Base-by-base conservation (phyloP, 768 basidiomycete genomes). In the Ramaria sp. region DNA sequence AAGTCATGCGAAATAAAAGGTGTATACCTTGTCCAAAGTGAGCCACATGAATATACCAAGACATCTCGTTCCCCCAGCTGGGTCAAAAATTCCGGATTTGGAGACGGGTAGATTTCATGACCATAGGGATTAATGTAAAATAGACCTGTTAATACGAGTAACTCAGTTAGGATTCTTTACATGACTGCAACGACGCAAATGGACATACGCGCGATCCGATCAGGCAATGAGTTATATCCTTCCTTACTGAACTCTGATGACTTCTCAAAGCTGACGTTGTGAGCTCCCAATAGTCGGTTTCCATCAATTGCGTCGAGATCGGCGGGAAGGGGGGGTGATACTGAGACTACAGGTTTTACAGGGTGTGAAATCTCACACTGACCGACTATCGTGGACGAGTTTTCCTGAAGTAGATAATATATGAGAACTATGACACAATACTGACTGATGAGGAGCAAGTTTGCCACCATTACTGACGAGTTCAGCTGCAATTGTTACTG, bases 341-440 rank as follows among this genome's bases (percentile, higher is more conserved):
- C n/a, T 27, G 24, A 49, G 15, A 15, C 31, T 45, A 24, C 60
- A 53, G 27, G 65, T 67, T 34, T n/a, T 17, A 37, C 27, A 4
- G 92, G 92, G 68, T 95, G 92, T 2, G 91, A 93, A 62, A 95
- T 93, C 64, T 91, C 87, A 67, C 91, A 95, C 70, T 96, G 93
- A 15, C 93, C 93, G 42, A 94, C 83, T 43, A 97, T 79, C 51
- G 77, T 80, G 30, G 66, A 70, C 47, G 31, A 37, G 19, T 57
- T 30, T 20, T 49, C 47, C 55, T 57, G 37, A 49, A 47, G 15
- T 12, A 31, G n/a, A 19, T 30, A 33, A 49, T 15, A n/a, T 52
- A 17, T 15, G 50, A 19, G 19, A 52, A 38, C 19, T 17, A 20
- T 24, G 27, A 48, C 20, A 22, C 15, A 33, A 45, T 50, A 12